Percentiles rank a stretch among this genome's conserved stretches.
Evolutionary conservation across 1,284 basidiomycete genomes (phyloP).

Genomic region (Trichosporon asahii): DNA sequence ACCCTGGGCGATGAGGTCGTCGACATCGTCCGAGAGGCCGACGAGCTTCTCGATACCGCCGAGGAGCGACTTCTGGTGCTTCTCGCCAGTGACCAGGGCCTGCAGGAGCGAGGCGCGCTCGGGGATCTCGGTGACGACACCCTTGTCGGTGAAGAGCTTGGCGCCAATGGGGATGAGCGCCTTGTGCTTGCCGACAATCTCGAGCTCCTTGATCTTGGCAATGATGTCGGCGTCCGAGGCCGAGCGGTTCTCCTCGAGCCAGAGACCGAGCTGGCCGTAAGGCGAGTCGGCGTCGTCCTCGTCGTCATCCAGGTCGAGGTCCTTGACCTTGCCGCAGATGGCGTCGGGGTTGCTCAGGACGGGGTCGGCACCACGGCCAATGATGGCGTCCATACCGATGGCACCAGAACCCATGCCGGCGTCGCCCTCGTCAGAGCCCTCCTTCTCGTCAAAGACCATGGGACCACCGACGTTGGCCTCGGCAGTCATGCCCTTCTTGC

Average conservation of each 20-base stretch:
- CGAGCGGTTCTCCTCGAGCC: constrained; percentile 74
- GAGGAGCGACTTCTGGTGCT: constrained; percentile 90
- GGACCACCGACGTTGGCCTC: constrained; percentile 47
- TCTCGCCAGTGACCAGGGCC: constrained; percentile 70
- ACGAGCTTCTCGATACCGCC: constrained; percentile 84
- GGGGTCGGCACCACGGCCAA: constrained; percentile 37
- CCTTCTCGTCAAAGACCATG: constrained; percentile 46
- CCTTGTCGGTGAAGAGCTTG: constrained; percentile 72
- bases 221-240: constrained; percentile 60
- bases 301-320: constrained; percentile 71
- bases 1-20: constrained; percentile 39
- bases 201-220: constrained; percentile 86
- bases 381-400: constrained; percentile 44
- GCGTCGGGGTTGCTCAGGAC: constrained; percentile 40
- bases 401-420: constrained; percentile 19
- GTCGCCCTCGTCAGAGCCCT: constrained; percentile 32
- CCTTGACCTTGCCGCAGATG: constrained; percentile 78
- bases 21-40: constrained; percentile 61
- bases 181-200: constrained; percentile 96
- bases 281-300: constrained; percentile 85
- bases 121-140: constrained; percentile 70
- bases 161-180: constrained; percentile 79
- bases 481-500: constrained; percentile 51
- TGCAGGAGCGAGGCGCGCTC: constrained; percentile 71
- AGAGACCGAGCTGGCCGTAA: constrained; percentile 76